Conservation (phyloP, 1,284 basidiomycete species). For the Tetrapyrgos nigripes region DNA sequence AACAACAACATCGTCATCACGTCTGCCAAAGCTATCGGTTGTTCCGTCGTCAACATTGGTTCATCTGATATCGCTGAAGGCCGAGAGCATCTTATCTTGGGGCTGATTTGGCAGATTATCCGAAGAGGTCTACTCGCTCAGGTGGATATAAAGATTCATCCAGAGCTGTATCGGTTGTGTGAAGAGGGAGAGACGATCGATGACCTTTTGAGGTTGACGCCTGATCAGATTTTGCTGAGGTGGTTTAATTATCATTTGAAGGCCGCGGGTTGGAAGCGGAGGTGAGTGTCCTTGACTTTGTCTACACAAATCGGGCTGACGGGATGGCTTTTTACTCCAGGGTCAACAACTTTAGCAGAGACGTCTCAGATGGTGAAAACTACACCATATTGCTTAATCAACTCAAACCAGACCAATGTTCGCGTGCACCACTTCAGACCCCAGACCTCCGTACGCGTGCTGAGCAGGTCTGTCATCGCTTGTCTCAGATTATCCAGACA, state of each 20-base stretch:
- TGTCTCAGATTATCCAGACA: neutral
- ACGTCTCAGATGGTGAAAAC: slow-evolving; percentile 96
- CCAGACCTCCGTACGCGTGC: slow-evolving; percentile 84
- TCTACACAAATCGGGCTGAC: neutral
- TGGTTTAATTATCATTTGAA: slow-evolving; percentile 99
- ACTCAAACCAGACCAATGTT: slow-evolving; percentile 93
- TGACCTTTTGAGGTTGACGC: slow-evolving; percentile 91
- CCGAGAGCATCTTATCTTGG: slow-evolving; percentile 96
- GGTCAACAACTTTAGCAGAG: slow-evolving; percentile 97
- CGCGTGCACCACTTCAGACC: slow-evolving; percentile 91
- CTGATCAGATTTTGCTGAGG: slow-evolving; percentile 94
- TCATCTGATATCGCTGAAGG: slow-evolving; percentile 93
- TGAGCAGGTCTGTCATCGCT: slow-evolving; percentile 64
- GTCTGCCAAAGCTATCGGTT: slow-evolving; percentile 97
- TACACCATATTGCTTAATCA: slow-evolving; percentile 97
- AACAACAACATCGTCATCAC: slow-evolving; percentile 99
- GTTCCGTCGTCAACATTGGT: slow-evolving; percentile 98
- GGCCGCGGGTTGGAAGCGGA: slow-evolving; percentile 89
- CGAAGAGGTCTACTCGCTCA: slow-evolving; percentile 92
- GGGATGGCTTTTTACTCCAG: slow-evolving; percentile 54
- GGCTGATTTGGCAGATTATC: slow-evolving; percentile 99
- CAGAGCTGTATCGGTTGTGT: slow-evolving; percentile 94
- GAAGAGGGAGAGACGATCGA: slow-evolving; percentile 98
- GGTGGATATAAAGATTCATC: slow-evolving; percentile 98
- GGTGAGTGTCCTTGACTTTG: slow-evolving; percentile 49